These are phyloP conservation scores for Pyrenophora teres DNA, from an alignment of 2,329 filamentous ascomycete species.

Conservation along the genomic window DNA sequence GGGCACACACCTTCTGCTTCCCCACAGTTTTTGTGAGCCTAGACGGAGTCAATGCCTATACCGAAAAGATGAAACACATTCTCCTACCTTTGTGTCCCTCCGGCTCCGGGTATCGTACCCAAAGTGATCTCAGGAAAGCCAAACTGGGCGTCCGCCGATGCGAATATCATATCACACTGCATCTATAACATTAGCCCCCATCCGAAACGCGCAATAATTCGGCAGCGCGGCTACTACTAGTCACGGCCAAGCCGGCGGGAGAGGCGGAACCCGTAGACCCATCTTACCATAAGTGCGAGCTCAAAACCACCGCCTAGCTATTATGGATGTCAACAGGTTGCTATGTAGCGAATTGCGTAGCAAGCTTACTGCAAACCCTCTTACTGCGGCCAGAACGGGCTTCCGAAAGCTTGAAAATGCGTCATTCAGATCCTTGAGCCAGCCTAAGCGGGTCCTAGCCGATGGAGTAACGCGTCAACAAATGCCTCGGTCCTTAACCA, in stretches of 20 bases:
- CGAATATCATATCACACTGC: slow-evolving; percentile 78
- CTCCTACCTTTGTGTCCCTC: slow-evolving; percentile 70
- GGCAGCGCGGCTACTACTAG: slow-evolving; percentile 4
- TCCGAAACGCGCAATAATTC: neutral
- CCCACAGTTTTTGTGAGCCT: slow-evolving; percentile 71
- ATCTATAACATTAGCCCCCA: neutral
- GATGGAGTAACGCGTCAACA: neutral
- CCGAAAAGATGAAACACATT: neutral
- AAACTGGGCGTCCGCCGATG: slow-evolving; percentile 81
- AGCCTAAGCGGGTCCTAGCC: slow-evolving; percentile 70
- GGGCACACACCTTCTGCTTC: slow-evolving; percentile 42
- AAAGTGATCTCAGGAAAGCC: slow-evolving; percentile 96
- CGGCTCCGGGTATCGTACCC: slow-evolving; percentile 86
- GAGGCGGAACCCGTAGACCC: slow-evolving; percentile 43
- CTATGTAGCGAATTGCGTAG: neutral
- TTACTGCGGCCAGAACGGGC: slow-evolving; percentile 88
- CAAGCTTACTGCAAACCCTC: slow-evolving; percentile 70
- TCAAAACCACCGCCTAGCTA: slow-evolving; percentile 87
- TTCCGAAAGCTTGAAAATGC: slow-evolving; percentile 82
- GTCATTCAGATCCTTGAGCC: slow-evolving; percentile 89
- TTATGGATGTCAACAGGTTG: slow-evolving; percentile 6
- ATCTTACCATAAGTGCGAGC: slow-evolving; percentile 80
- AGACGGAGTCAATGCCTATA: neutral
- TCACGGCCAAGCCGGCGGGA: neutral
- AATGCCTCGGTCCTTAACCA: neutral